phyloP scores from a whole-genome alignment of 1,139 yeast genomes.

The Sugiyamaella sp. region DNA sequence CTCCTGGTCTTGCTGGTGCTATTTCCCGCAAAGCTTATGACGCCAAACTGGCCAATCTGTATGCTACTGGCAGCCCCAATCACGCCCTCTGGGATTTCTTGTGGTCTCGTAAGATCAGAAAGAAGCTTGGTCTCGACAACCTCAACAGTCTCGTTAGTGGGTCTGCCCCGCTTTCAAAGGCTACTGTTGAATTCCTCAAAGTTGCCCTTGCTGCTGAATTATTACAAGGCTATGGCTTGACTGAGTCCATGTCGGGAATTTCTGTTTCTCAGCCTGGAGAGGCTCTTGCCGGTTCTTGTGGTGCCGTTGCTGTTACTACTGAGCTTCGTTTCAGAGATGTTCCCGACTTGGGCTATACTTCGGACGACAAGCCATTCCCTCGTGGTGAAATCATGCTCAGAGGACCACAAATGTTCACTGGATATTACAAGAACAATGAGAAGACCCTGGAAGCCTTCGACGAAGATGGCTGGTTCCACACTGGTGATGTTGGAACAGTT shows the following conservation, averaged over 20 bases:
- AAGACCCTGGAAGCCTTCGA: constrained; percentile 59
- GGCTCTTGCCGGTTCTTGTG: constrained; percentile 59
- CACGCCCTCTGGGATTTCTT: constrained; percentile 52
- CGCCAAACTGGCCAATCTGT: constrained; percentile 44
- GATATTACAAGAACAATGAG: constrained; percentile 60
- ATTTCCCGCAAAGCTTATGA: constrained; percentile 46
- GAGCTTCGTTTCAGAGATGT: constrained; percentile 67
- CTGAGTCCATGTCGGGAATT: constrained; percentile 73
- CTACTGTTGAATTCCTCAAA: constrained; percentile 61
- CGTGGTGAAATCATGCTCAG: constrained; percentile 65
- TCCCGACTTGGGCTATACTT: constrained; percentile 66
- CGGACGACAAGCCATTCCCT: constrained; percentile 53
- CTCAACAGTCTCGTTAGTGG: constrained; percentile 55
- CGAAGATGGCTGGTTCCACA: constrained; percentile 71
- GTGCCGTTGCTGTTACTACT: constrained; percentile 54
- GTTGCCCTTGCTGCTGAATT: constrained; percentile 63
- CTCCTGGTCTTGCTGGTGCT: constrained; percentile 43
- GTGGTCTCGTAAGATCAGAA: constrained; percentile 55
- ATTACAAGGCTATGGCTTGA: constrained; percentile 75
- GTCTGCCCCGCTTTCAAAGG: constrained; percentile 72
- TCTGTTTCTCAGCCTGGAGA: constrained; percentile 52
- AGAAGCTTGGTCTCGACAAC: constrained; percentile 60
- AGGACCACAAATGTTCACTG: constrained; percentile 66
- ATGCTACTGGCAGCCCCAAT: constrained; percentile 44
- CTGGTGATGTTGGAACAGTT: constrained; percentile 73